Evolutionary conservation across 2,329 filamentous ascomycete species (phyloP), one percentile per base, ranked within the genome.

Genomic region (Neofusicoccum kwambonambiense): DNA sequence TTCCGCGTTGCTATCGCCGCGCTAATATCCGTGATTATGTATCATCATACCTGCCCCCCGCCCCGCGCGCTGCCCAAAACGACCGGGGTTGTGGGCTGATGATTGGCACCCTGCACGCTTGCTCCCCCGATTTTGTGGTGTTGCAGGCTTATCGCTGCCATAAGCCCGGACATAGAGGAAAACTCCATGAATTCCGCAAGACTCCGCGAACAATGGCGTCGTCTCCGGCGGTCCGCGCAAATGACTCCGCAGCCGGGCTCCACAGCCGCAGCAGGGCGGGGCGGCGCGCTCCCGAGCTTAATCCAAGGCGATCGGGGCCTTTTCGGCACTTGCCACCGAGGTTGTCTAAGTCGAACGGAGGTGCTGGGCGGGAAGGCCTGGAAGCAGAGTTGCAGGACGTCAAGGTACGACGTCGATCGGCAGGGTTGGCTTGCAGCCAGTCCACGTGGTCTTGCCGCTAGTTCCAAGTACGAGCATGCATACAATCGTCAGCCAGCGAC

Each of bases 241-340:
- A 34, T 35, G 54, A 44, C 39, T 45, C 22, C 44, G 54, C 39
- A 45, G 13, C 5, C 22, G 3, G 15, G 39, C 54, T 57, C 54
- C 54, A 57, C 54, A 31, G 8, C n/a, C n/a, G 49, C 41, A 57
- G 27, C 54, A 57, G 39, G 37, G 54, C 54, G 39, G 54, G 54
- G 54, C 39, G 54, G 39, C 39, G 27, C 52, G 52, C 41, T 35
- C 52, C 52, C 52, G 52, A 56, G 52, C 52, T 56, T 56, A 56
- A 41, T 56, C 9, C 27, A 37, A n/a, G 17, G 19, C 17, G 52
- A 56, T 42, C 52, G 37, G 52, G n/a, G 27, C 27, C 27, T 39
- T 39, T 11, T 13, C 37, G 37, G 37, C 13, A 39, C 4, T 57
- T 39, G 39, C 41, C 54, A 45, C 54, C 54, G 52, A 57, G 39